Base-by-base conservation (phyloP, 129 eudicot species). In the Chrysanthemum seticuspe region DNA sequence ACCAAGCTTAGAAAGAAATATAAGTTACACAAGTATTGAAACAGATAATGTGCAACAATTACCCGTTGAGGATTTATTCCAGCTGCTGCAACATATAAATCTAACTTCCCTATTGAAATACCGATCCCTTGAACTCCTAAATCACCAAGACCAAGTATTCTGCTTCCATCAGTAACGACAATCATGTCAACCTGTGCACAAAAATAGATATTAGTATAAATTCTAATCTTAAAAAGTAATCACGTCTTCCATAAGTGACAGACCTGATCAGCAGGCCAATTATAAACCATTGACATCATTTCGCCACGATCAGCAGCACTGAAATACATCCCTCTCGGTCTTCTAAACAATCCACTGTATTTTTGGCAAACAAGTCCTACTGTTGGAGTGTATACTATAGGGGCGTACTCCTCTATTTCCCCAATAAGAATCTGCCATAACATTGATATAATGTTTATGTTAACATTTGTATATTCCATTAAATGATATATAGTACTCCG, bases 21-120 rank as follows among this genome's bases (percentile, higher is more conserved):
- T 53, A 18, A 58, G 70, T 67, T 56, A 25, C 15, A 51, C 19
- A 67, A 63, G 31, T n/a, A 31, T 56, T 13, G 48, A 34, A 16
- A 70, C 29, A 67, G 14, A 76, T 58, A 79, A 77, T 62, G 53
- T 72, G 54, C 67, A 72, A 83, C 48, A 51, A 14, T 76, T 84
- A 94, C 98, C 83, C 98, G 90, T 65, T 94, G 97, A 52, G 98
- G 98, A 75, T 94, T 94, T 78, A 93, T 93, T 80, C 98, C 98
- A 40, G 98, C 98, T 64, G 98, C 98, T 74, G 98, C 98, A 77
- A 93, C 96, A 79, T 93, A 93, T 62, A 93, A 83, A 93, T 93
- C 98, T 72, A 93, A 73, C 72, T 93, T 93, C 72, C 98, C 96
- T 44, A 93, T 89, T 74, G 98, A 84, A 74, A 93, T 85, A 53